A percentile compares a stretch with the other conserved stretches of the same genome.
Evolutionary conservation across 129 eudicot genomes (phyloP).

Genomic region (Chrysanthemum makinoi): DNA sequence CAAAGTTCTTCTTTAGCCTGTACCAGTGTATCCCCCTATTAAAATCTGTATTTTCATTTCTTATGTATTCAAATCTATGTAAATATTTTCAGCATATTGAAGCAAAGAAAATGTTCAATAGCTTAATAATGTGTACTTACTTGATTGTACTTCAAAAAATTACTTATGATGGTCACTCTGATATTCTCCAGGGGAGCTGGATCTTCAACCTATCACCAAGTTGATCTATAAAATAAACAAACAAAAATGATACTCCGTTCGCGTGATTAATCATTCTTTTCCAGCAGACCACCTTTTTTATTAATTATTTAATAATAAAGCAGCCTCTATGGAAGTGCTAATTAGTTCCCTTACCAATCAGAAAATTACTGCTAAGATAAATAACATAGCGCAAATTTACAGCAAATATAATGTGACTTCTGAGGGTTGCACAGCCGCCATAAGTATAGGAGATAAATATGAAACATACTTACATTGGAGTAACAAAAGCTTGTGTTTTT

Average conservation of each 20-base stretch:
- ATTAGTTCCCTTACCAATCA: too few relatives aligned
- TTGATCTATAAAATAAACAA: constrained; percentile 38
- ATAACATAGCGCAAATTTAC: background rate
- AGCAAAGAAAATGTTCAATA: constrained; percentile 10
- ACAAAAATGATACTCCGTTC: too few relatives aligned
- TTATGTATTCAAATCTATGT: too few relatives aligned
- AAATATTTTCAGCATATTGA: background rate
- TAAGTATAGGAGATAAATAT: background rate
- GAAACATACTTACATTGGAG: constrained; percentile 54
- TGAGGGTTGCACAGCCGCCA: too few relatives aligned
- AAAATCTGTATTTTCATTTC: too few relatives aligned
- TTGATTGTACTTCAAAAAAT: constrained; percentile 87
- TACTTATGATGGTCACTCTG: constrained; percentile 87
- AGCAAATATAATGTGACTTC: background rate
- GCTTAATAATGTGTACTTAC: constrained; percentile 42
- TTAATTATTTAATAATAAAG: too few relatives aligned
- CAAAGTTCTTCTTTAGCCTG: constrained; percentile 88
- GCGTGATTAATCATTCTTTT: too few relatives aligned
- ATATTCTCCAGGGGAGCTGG: constrained; percentile 93
- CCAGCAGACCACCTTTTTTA: too few relatives aligned
- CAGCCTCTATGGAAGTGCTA: too few relatives aligned
- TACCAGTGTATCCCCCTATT: background rate
- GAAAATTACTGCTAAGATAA: too few relatives aligned
- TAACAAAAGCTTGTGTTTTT: constrained; percentile 60
- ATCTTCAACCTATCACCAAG: constrained; percentile 93